Conservation (phyloP, 2,329 filamentous ascomycete genomes). For the Trichoderma hamatum region DNA sequence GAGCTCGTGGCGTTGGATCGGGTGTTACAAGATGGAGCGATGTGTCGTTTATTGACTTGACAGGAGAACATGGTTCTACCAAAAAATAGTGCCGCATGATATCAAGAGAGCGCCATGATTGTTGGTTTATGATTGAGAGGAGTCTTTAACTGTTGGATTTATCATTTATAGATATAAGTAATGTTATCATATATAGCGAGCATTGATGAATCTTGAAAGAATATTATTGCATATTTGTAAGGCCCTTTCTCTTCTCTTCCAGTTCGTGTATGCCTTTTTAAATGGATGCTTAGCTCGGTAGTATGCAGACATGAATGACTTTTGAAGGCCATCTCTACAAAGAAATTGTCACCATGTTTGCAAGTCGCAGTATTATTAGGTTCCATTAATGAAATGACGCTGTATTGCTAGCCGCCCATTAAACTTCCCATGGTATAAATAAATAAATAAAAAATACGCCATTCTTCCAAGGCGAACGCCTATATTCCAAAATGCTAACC, state of each 20-base stretch:
- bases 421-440: neutral
- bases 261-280: no score
- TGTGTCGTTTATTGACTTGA: slow-evolving; percentile 41
- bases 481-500: neutral
- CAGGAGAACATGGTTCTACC: slow-evolving; percentile 19
- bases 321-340: neutral
- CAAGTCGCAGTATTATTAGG: neutral
- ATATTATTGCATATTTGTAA: neutral
- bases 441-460: neutral
- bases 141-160: neutral
- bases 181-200: neutral
- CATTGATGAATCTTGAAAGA: neutral
- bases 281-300: no score
- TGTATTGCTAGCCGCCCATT: neutral
- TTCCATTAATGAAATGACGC: neutral
- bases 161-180: neutral
- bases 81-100: neutral
- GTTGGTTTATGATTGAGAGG: neutral
- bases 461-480: neutral
- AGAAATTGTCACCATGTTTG: no score
- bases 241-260: no score
- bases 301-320: no score
- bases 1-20: slow-evolving; percentile 28
- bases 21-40: slow-evolving; percentile 38
- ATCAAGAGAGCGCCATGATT: neutral